Percentiles rank a stretch among this genome's conserved stretches.
phyloP scores from a whole-genome alignment of 2,329 filamentous ascomycete genomes.

The Alternaria ethzedia region DNA sequence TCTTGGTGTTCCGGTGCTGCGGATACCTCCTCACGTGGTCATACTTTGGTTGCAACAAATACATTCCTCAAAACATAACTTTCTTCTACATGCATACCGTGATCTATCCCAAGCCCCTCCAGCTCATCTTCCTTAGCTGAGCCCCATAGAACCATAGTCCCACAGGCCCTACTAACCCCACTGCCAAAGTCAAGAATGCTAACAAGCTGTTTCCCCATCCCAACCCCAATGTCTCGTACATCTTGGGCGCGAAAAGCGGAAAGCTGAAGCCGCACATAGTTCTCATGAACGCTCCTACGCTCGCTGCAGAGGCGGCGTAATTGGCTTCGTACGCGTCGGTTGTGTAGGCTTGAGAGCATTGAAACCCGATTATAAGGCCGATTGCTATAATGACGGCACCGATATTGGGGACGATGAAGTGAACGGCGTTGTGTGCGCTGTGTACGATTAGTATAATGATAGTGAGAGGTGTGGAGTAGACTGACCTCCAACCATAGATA shows the following conservation, averaged over 20 bases:
- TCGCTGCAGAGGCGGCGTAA: conserved; percentile 57
- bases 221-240: conserved; percentile 65
- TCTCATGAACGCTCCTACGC: conserved; percentile 65
- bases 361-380: conserved; percentile 60
- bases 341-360: conserved; percentile 67
- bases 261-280: conserved; percentile 62
- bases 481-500: conserved; percentile 61
- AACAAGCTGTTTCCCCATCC: conserved; percentile 65
- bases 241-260: conserved; percentile 62
- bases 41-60: neutral
- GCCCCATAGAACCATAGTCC: conserved; percentile 51
- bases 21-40: neutral
- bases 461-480: neutral
- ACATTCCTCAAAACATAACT: neutral
- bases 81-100: neutral
- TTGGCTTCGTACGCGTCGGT: conserved; percentile 65
- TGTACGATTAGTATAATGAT: neutral
- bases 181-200: conserved; percentile 57
- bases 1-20: neutral
- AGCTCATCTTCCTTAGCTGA: conserved; percentile 34
- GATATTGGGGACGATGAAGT: conserved; percentile 64
- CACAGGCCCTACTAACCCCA: conserved; percentile 58
- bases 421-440: conserved; percentile 55
- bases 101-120: conserved; percentile 12
- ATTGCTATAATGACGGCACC: conserved; percentile 58